phyloP scores from a whole-genome alignment of 1,284 basidiomycete genomes.

The Tylopilus sp. region DNA sequence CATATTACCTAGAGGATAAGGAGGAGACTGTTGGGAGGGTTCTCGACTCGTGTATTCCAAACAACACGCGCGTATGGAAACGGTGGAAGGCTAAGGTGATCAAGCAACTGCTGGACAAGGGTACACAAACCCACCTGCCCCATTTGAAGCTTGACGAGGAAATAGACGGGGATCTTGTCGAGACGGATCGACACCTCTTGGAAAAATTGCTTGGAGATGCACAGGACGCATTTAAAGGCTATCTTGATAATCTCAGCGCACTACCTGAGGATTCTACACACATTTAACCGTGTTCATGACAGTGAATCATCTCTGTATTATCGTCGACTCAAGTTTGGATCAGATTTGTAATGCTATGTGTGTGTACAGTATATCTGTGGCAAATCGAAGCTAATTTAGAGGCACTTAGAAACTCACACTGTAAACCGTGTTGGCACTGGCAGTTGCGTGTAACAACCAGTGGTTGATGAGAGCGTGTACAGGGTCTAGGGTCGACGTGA shows the following conservation, averaged over 20 bases:
- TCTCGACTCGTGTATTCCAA: constrained; percentile 27
- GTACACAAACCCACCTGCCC: background rate
- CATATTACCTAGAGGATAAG: background rate
- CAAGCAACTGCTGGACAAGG: constrained; percentile 17
- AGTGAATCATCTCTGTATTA: too few relatives aligned
- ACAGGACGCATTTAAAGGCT: too few relatives aligned
- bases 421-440: constrained; percentile 37
- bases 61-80: constrained; percentile 34
- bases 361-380: too few relatives aligned
- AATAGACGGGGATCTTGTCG: background rate
- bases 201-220: too few relatives aligned
- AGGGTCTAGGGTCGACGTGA: constrained; percentile 20
- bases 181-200: constrained; percentile 12
- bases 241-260: too few relatives aligned
- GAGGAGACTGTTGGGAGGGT: background rate
- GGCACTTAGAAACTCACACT: constrained; percentile 33
- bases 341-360: too few relatives aligned
- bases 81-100: constrained; percentile 30
- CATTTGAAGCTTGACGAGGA: constrained; percentile 10
- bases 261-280: too few relatives aligned
- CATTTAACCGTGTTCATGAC: too few relatives aligned
- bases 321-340: too few relatives aligned
- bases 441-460: constrained; percentile 31
- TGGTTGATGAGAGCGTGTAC: constrained; percentile 33
- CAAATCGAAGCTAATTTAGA: too few relatives aligned